A percentile compares a stretch with the other conserved stretches of the same genome.
Evolutionary conservation across 2,329 filamentous ascomycete species (phyloP).

Genomic region (Penicillium crustosum): DNA sequence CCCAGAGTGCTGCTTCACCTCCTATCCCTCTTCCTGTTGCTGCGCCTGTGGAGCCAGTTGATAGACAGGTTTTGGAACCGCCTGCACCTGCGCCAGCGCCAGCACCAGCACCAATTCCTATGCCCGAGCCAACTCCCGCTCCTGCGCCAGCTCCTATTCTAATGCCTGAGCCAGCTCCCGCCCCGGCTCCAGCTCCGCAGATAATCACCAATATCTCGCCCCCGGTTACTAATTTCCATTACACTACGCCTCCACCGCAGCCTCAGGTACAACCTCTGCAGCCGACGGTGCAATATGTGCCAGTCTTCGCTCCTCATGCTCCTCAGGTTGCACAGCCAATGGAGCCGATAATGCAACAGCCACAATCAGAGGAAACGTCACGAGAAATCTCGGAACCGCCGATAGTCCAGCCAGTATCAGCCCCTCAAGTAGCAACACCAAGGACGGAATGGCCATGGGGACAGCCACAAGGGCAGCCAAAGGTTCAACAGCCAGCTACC

Average conservation of each 20-base stretch:
- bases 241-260: slow-evolving; percentile 37
- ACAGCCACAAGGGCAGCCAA: not conserved
- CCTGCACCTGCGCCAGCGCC: not conserved
- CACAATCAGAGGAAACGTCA: not conserved
- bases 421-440: not conserved
- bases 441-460: slow-evolving; percentile 7
- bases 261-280: not conserved
- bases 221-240: slow-evolving; percentile 12
- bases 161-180: not conserved
- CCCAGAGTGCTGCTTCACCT: not conserved
- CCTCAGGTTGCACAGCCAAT: slow-evolving; percentile 49
- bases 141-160: not conserved
- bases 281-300: slow-evolving; percentile 48
- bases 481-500: not conserved
- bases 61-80: not conserved
- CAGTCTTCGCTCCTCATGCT: slow-evolving; percentile 61
- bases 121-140: not conserved
- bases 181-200: slow-evolving; percentile 4
- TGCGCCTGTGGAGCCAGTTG: not conserved
- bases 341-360: not conserved
- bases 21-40: slow-evolving; percentile 7
- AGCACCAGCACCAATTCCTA: not conserved
- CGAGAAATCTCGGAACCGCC: not conserved
- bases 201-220: slow-evolving; percentile 16
- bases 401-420: not conserved